Evolutionary conservation across 352 stramenopile genomes (phyloP).

Genomic region (Globisporangium nodosum): DNA sequence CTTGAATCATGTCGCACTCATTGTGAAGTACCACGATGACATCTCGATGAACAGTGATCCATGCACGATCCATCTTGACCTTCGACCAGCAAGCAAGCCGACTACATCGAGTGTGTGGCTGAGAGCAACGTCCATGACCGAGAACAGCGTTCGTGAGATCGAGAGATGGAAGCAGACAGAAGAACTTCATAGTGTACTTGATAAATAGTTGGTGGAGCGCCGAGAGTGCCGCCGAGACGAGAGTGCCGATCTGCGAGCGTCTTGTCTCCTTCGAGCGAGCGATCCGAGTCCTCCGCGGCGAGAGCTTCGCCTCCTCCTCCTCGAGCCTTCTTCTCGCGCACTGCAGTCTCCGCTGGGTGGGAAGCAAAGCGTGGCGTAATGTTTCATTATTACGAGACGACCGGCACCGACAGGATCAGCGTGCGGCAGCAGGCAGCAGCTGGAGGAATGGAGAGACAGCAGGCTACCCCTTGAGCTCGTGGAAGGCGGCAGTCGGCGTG

Average conservation of each 20-base stretch:
- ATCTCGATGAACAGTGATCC: too few species aligned
- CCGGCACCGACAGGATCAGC: not conserved
- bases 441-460: not conserved
- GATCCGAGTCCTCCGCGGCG: not conserved
- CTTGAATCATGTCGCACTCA: not conserved
- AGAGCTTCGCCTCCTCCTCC: not conserved
- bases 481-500: constrained; percentile 7
- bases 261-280: too few species aligned
- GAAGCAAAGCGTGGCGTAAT: not conserved
- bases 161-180: too few species aligned
- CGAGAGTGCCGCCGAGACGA: not conserved
- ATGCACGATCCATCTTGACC: too few species aligned
- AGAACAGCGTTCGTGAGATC: too few species aligned
- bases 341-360: not conserved
- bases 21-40: too few species aligned
- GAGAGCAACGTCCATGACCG: too few species aligned
- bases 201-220: not conserved
- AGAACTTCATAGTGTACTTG: not conserved
- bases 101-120: too few species aligned
- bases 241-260: not conserved
- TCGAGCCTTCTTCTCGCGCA: not conserved
- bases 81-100: too few species aligned
- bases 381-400: not conserved
- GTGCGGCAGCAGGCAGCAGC: not conserved
- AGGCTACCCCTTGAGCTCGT: constrained; percentile 14